phyloP scores from a whole-genome alignment of 1,284 basidiomycete species.

The Ceratobasidium sp. region DNA sequence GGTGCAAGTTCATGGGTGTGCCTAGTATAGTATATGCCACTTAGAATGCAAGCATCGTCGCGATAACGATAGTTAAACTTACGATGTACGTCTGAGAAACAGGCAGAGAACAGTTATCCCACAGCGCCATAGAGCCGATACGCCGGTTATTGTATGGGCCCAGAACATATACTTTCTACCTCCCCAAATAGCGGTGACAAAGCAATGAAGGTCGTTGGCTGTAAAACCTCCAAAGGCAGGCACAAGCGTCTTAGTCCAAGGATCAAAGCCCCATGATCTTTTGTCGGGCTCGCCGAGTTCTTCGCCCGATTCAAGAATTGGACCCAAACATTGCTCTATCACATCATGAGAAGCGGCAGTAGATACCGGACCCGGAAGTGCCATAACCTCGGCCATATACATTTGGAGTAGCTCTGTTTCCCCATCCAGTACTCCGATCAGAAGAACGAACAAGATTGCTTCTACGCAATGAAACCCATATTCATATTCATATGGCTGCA shows the following conservation, averaged over 20 bases:
- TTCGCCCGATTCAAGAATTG: neutral
- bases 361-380: neutral
- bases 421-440: neutral
- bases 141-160: too few relatives aligned
- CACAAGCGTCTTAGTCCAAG: neutral
- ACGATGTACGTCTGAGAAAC: too few relatives aligned
- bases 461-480: slow-evolving; percentile 2
- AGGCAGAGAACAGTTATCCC: too few relatives aligned
- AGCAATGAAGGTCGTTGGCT: too few relatives aligned
- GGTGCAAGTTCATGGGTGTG: too few relatives aligned
- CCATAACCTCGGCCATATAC: neutral
- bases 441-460: neutral
- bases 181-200: too few relatives aligned
- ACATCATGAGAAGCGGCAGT: neutral
- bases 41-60: too few relatives aligned
- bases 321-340: neutral
- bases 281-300: neutral
- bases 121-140: too few relatives aligned
- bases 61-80: too few relatives aligned
- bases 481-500: neutral
- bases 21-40: too few relatives aligned
- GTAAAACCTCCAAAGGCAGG: neutral
- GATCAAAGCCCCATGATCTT: neutral
- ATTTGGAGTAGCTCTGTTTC: neutral
- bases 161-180: too few relatives aligned